A percentile compares a stretch with the other conserved stretches of the same genome.
Conservation (phyloP, 2,329 filamentous ascomycete species). For the Paecilomyces niveus region DNA sequence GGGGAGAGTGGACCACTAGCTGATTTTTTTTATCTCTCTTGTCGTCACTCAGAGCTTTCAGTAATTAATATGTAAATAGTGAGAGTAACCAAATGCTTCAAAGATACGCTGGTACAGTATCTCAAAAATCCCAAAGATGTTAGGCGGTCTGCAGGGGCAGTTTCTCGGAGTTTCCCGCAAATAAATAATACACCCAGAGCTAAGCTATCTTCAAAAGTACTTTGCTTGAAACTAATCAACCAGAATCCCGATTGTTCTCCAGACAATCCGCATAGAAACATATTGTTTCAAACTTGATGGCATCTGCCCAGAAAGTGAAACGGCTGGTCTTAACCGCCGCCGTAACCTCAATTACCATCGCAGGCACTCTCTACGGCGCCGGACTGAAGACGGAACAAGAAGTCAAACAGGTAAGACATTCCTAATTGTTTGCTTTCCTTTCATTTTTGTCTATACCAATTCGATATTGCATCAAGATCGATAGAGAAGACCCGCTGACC, state of each 20-base stretch:
- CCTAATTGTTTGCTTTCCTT: not conserved
- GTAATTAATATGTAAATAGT: not conserved
- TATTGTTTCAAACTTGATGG: constrained; percentile 1
- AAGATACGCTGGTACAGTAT: not conserved
- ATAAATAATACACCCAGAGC: not conserved
- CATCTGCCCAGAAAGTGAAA: constrained; percentile 33
- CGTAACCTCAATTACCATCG: constrained; percentile 50
- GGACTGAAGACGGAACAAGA: constrained; percentile 50
- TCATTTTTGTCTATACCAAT: not conserved
- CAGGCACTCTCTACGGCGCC: constrained; percentile 54
- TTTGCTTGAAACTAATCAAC: not conserved
- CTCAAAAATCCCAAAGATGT: not conserved
- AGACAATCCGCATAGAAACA: not conserved
- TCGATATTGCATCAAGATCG: not conserved
- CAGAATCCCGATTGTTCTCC: not conserved
- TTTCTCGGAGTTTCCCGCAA: not conserved
- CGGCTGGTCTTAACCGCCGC: constrained; percentile 48
- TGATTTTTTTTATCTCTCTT: not conserved
- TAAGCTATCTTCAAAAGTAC: no score
- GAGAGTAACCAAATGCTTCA: not conserved
- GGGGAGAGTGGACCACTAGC: not conserved
- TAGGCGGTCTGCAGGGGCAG: not conserved
- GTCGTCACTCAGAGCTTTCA: not conserved
- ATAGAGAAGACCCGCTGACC: not conserved
- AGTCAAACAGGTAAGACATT: constrained; percentile 40